phyloP scores from a whole-genome alignment of 139 green algal genomes.

The Ettlia oleoabundans region DNA sequence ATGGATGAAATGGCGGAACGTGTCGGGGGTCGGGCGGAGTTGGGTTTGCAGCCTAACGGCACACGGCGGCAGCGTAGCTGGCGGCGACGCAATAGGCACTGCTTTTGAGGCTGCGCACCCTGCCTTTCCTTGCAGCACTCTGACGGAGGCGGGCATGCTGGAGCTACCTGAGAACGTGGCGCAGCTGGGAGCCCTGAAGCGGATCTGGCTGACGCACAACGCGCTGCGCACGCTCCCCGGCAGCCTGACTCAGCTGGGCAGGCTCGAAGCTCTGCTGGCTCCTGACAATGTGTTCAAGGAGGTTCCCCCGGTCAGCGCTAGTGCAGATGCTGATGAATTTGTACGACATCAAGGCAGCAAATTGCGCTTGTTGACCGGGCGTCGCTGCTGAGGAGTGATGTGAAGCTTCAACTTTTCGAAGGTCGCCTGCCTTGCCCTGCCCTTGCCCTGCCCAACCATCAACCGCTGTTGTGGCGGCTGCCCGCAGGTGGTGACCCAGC shows the following conservation, averaged over 20 bases:
- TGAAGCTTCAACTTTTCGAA: no score
- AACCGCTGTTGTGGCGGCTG: background rate
- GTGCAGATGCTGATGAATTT: no score
- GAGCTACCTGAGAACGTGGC: slow-evolving; percentile 11
- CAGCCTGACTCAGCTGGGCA: slow-evolving; percentile 5
- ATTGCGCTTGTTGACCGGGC: no score
- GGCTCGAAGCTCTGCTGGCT: slow-evolving; percentile 20
- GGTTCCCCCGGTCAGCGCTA: slow-evolving; percentile 14
- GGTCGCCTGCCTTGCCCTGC: no score
- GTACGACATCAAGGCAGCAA: no score
- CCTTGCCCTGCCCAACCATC: background rate
- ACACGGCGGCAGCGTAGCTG: no score
- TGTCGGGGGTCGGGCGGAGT: no score
- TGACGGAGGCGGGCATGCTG: slow-evolving; percentile 27
- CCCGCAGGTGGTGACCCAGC: slow-evolving; percentile 10
- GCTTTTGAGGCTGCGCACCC: no score
- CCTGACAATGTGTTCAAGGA: slow-evolving; percentile 39
- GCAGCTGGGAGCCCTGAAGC: slow-evolving; percentile 4
- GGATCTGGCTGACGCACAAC: slow-evolving; percentile 38
- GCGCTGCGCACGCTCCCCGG: slow-evolving; percentile 35
- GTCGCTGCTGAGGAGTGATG: no score
- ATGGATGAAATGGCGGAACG: no score
- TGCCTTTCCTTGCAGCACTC: slow-evolving; percentile 1
- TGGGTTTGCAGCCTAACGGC: no score
- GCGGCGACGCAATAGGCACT: no score